Percentiles rank a stretch among this genome's conserved stretches.
Evolutionary conservation across 2,329 filamentous ascomycete genomes (phyloP).

Genomic region (Seiridium unicorne): DNA sequence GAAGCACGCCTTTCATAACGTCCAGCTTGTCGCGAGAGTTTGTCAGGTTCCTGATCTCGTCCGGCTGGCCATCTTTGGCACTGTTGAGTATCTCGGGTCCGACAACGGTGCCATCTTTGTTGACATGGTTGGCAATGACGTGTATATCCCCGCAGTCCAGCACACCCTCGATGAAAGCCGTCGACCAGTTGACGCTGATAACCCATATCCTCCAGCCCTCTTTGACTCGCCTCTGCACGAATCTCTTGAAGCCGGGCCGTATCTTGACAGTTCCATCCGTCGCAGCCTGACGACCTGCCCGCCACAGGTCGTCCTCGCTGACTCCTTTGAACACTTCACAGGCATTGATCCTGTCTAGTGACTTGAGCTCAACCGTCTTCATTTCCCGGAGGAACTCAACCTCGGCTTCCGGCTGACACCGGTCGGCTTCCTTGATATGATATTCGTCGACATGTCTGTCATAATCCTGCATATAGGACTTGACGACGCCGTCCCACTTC

Average conservation of each 20-base stretch:
- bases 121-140: conserved; percentile 44
- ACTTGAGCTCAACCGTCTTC: conserved; percentile 42
- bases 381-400: conserved; percentile 41
- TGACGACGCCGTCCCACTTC: conserved; percentile 44
- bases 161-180: conserved; percentile 44
- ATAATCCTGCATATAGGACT: conserved; percentile 42
- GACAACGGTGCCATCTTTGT: conserved; percentile 31
- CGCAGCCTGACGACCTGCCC: conserved; percentile 37
- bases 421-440: conserved; percentile 26
- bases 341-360: conserved; percentile 40
- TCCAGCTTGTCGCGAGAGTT: conserved; percentile 47
- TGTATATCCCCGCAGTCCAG: conserved; percentile 29
- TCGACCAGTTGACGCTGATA: conserved; percentile 53
- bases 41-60: conserved; percentile 27
- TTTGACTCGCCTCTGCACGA: conserved; percentile 15
- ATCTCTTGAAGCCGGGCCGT: conserved; percentile 37
- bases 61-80: neutral
- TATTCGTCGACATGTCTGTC: conserved; percentile 34
- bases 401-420: conserved; percentile 37
- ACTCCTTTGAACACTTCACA: conserved; percentile 45
- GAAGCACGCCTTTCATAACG: conserved; percentile 32
- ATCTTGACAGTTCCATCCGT: conserved; percentile 30
- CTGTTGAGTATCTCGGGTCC: conserved; percentile 33
- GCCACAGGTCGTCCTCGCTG: conserved; percentile 26
- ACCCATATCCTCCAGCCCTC: conserved; percentile 39